Conservation (phyloP, 177 flowering plant genomes). For the Vitis hybrid region DNA sequence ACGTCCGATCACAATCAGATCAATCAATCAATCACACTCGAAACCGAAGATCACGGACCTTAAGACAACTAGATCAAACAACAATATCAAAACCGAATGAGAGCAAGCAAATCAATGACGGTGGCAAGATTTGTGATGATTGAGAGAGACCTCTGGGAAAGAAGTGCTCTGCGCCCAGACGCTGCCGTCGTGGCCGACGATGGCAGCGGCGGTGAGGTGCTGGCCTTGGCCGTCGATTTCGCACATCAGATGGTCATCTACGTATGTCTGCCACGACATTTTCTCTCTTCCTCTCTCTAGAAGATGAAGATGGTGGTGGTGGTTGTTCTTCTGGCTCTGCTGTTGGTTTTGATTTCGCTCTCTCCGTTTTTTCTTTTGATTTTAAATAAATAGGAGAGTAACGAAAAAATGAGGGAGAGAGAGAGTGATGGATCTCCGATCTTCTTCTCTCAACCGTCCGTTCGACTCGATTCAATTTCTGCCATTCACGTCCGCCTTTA, state of each 20-base stretch:
- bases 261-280: constrained; percentile 83
- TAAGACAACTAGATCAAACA: background rate
- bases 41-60: background rate
- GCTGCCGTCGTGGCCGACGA: constrained; percentile 64
- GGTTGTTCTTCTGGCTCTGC: background rate
- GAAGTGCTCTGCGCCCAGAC: constrained; percentile 69
- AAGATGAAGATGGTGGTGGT: background rate
- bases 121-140: too few relatives aligned
- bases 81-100: background rate
- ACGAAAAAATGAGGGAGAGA: background rate
- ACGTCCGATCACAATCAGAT: too few relatives aligned
- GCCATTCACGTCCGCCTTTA: constrained; percentile 33
- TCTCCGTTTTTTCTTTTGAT: background rate
- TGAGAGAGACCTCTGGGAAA: constrained; percentile 49
- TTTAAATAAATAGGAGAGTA: background rate
- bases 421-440: background rate
- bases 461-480: constrained; percentile 16
- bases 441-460: constrained; percentile 14
- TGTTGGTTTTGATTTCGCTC: background rate
- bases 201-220: constrained; percentile 59
- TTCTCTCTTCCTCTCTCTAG: background rate
- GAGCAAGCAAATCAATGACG: background rate
- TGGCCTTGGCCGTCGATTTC: constrained; percentile 52
- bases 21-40: too few relatives aligned
- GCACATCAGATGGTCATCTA: constrained; percentile 74